Conservation (phyloP, 2,329 filamentous ascomycete genomes). For the Colletotrichum karsti region DNA sequence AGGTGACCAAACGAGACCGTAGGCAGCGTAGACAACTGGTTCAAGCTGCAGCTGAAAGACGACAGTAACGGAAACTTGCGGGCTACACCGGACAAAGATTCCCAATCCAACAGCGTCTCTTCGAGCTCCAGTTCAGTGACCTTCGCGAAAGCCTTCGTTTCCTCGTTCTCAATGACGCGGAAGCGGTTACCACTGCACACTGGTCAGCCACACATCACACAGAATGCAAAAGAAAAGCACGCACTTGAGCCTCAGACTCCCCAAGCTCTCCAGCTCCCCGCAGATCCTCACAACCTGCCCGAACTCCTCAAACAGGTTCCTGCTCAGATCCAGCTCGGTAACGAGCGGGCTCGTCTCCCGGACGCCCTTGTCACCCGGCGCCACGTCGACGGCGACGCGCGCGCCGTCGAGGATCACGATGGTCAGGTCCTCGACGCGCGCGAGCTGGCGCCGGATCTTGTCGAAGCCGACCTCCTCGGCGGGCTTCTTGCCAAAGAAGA, state of each 20-base stretch:
- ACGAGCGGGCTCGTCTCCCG: constrained; percentile 70
- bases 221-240: constrained; percentile 35
- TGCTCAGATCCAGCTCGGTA: constrained; percentile 82
- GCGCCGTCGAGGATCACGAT: constrained; percentile 85
- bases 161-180: constrained; percentile 42
- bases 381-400: constrained; percentile 58
- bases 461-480: constrained; percentile 96
- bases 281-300: constrained; percentile 76
- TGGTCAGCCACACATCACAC: constrained; percentile 28
- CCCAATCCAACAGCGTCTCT: constrained; percentile 73
- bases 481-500: constrained; percentile 76
- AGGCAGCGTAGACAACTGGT: constrained; percentile 64
- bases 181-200: constrained; percentile 77
- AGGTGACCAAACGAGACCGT: constrained; percentile 48
- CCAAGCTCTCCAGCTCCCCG: constrained; percentile 71
- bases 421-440: constrained; percentile 79
- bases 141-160: constrained; percentile 51
- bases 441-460: constrained; percentile 84
- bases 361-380: constrained; percentile 48
- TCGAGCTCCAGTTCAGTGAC: constrained; percentile 72
- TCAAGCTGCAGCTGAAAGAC: constrained; percentile 62
- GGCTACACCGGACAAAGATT: constrained; percentile 65
- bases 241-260: constrained; percentile 76
- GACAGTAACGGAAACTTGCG: constrained; percentile 61
- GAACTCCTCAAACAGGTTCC: constrained; percentile 80